Evolutionary conservation across 2,329 filamentous ascomycete species (phyloP).

Genomic region (Thielaviopsis musarum): DNA sequence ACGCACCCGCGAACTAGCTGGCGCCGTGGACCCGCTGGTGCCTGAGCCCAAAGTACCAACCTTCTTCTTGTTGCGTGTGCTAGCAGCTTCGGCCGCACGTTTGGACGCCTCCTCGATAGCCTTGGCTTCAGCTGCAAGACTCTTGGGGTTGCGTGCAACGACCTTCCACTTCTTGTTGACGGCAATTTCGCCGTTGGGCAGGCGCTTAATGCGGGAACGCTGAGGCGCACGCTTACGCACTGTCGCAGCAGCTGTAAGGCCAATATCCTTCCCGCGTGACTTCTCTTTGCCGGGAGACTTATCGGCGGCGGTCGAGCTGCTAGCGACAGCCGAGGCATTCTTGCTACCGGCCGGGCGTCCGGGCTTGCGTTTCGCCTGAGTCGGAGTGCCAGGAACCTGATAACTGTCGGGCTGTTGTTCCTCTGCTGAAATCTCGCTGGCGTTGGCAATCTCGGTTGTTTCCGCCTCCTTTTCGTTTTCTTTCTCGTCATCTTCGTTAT

Average conservation of each 20-base stretch:
- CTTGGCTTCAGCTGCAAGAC: constrained; percentile 7
- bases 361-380: constrained; percentile 8
- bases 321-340: neutral
- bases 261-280: constrained; percentile 5
- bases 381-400: constrained; percentile 14
- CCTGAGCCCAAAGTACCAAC: neutral
- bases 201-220: constrained; percentile 4
- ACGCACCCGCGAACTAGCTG: neutral
- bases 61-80: neutral
- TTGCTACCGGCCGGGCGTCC: constrained; percentile 5
- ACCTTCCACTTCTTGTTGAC: constrained; percentile 12
- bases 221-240: constrained; percentile 10
- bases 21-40: neutral
- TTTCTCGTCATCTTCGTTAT: too few relatives aligned
- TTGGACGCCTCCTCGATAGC: constrained; percentile 8
- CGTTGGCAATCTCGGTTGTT: neutral
- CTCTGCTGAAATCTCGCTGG: neutral
- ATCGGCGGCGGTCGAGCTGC: constrained; percentile 12
- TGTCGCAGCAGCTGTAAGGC: constrained; percentile 7
- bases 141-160: constrained; percentile 9
- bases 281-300: constrained; percentile 12
- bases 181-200: constrained; percentile 8
- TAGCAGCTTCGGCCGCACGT: constrained; percentile 6
- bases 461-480: too few relatives aligned
- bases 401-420: constrained; percentile 5